Evolutionary conservation across 331 rosid genomes (phyloP).

Genomic region (Quercus lobata): DNA sequence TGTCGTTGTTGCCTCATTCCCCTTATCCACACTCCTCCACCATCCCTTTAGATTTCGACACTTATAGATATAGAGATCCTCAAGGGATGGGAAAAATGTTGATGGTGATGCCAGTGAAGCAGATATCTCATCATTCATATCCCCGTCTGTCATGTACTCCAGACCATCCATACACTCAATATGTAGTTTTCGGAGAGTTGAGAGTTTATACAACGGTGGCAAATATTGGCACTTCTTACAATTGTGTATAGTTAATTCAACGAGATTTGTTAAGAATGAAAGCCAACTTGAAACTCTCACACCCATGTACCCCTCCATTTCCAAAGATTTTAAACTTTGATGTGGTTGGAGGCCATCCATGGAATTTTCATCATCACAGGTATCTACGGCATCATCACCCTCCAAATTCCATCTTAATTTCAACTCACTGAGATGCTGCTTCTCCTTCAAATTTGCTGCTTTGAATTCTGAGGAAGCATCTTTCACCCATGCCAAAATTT

Average conservation of each 20-base stretch:
- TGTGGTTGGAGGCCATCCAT: background rate
- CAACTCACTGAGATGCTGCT: no score
- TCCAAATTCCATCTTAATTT: no score
- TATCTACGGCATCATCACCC: no score
- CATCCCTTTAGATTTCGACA: constrained; percentile 17
- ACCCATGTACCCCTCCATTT: background rate
- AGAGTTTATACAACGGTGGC: constrained; percentile 4
- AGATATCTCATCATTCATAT: background rate
- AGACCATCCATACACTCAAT: no score
- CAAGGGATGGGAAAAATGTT: constrained; percentile 8
- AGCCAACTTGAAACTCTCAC: background rate
- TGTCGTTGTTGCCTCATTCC: background rate
- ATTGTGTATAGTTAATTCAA: fast-evolving
- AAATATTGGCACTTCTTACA: background rate
- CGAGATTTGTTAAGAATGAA: background rate
- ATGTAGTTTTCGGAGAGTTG: background rate
- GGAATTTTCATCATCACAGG: no score
- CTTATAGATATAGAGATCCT: no score
- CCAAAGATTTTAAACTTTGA: background rate
- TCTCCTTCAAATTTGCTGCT: no score
- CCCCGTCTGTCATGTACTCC: background rate
- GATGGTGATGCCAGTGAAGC: background rate
- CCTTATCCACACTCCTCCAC: background rate
- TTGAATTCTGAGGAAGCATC: no score
- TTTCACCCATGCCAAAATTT: no score